Evolutionary conservation across 1,139 yeast species (phyloP), one percentile per base, ranked within the genome.

Genomic region (Protomyces macrosporus): DNA sequence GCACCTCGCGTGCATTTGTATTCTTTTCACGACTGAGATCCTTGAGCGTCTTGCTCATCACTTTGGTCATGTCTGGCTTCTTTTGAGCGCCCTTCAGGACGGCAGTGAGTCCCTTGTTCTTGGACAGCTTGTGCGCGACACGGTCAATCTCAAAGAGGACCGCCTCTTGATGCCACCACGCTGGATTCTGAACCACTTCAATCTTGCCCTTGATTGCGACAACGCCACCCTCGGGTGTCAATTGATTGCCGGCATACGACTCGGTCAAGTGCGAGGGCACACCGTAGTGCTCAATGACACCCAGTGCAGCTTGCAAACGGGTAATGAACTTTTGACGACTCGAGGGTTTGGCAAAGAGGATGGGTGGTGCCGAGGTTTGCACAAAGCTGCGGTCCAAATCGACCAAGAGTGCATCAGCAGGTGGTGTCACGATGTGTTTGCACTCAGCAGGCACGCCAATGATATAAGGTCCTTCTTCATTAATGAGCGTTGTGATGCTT

Each of bases 401-500:
- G 30, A 61, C 64, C 10, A 61, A 35, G 10, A 55, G 40, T 10
- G 56, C 64, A 40, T 61, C 64, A 3, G 35, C 23, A 10, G 64
- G 64, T n/a, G 64, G 48, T 23, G n/a, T 9, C n/a, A 61, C 12
- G 7, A 61, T 52, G 12, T n/a, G 40, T n/a, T 60, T 45, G 54
- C 64, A 55, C 35, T 61, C 64, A 10, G 53, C 16, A 6, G 60
- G 45, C 14, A 61, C 37, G 3, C 64, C 64, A 9, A 61, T 12
- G 6, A 61, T 61, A 45, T 61, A 61, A 12, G 64, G 64, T 9
- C 64, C 64, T 42, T 36, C 45, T 45, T 61, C 64, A 9, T 39
- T 37, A 16, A 55, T 52, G 23, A 61, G 53, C 7, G 45, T 50
- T 30, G 45, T 33, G 42, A 55, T 37, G 3, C 39, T 35, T 16